phyloP scores from a whole-genome alignment of 2,329 filamentous ascomycete species.

The Colletotrichum tropicicola region DNA sequence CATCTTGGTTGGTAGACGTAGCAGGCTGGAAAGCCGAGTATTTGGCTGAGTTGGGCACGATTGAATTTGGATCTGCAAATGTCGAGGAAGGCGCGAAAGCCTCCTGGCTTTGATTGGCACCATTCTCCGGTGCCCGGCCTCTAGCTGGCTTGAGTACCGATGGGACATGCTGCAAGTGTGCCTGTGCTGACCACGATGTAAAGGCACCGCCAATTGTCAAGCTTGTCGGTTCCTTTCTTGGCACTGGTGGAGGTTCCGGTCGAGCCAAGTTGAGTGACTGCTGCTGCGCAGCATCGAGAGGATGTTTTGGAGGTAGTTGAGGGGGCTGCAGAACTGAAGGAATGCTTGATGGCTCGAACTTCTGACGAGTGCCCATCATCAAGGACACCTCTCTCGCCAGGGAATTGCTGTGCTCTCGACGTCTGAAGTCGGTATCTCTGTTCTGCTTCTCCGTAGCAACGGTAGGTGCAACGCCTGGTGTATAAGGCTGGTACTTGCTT shows the following conservation, averaged over 20 bases:
- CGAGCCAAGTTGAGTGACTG: neutral
- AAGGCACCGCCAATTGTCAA: neutral
- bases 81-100: no score
- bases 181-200: neutral
- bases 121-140: constrained; percentile 8
- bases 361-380: constrained; percentile 32
- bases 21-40: constrained; percentile 11
- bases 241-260: neutral
- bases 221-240: neutral
- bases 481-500: constrained; percentile 28
- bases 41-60: neutral
- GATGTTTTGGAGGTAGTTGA: constrained; percentile 32
- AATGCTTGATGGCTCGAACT: constrained; percentile 32
- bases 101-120: neutral
- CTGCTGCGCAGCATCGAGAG: neutral
- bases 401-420: constrained; percentile 27
- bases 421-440: neutral
- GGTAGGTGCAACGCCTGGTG: constrained; percentile 6
- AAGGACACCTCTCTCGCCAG: constrained; percentile 38
- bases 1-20: neutral
- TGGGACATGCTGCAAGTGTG: constrained; percentile 33
- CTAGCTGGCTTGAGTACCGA: constrained; percentile 41
- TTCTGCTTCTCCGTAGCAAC: neutral
- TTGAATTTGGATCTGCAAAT: neutral
- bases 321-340: constrained; percentile 36